A percentile compares a stretch with the other conserved stretches of the same genome.
Conservation (phyloP, 306 rosid genomes). For the Quercus suber region DNA sequence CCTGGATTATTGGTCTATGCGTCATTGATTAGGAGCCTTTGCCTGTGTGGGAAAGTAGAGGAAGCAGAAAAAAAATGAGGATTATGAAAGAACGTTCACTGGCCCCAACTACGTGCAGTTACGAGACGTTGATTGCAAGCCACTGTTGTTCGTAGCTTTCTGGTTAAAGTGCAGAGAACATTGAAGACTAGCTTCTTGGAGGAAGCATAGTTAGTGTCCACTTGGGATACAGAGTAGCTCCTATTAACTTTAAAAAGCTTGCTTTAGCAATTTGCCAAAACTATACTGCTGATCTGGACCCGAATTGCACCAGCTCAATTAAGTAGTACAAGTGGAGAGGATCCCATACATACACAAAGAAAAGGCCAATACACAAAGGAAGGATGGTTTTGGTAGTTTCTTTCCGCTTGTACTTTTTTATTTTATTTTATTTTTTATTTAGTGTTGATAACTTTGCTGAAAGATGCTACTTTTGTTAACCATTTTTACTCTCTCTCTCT, state of each 20-base stretch:
- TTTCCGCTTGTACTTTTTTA: background rate
- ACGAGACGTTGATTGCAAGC: conserved; percentile 40
- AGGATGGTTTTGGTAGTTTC: background rate
- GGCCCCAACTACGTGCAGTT: conserved; percentile 30
- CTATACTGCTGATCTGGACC: background rate
- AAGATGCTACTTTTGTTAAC: no score
- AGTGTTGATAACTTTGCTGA: no score
- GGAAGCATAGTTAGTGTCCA: background rate
- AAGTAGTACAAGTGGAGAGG: background rate
- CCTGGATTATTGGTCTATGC: conserved; percentile 52
- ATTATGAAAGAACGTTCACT: conserved; percentile 57
- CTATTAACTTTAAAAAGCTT: background rate
- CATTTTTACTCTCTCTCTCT: no score
- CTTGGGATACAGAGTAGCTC: background rate
- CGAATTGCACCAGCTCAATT: background rate
- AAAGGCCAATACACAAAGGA: background rate
- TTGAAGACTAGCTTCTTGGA: conserved; percentile 11
- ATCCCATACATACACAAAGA: background rate
- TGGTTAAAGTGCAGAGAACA: background rate
- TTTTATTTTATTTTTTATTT: no score
- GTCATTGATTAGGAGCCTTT: conserved; percentile 47
- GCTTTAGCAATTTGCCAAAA: background rate
- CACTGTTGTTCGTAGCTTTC: conserved; percentile 1
- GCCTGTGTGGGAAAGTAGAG: conserved; percentile 51
- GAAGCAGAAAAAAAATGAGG: conserved; percentile 62